These are phyloP conservation scores for Penicillium sp. DNA, from an alignment of 2,329 filamentous ascomycete genomes.

Conservation along the genomic window DNA sequence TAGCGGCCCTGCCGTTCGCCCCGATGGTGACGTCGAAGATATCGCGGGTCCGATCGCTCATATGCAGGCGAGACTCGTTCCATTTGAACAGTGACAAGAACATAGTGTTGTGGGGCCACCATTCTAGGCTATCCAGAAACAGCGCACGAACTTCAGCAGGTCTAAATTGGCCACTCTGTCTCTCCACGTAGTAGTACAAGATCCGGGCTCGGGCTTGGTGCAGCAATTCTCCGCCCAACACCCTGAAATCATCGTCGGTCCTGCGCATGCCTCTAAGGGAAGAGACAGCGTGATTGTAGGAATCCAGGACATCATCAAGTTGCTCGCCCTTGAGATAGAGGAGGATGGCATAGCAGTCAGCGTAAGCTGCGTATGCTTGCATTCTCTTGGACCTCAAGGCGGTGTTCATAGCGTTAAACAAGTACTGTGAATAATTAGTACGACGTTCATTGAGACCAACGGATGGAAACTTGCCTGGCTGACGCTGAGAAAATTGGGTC, in stretches of 20 bases:
- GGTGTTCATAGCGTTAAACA: slow-evolving; percentile 53
- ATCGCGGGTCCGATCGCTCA: slow-evolving; percentile 73
- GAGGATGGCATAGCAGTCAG: slow-evolving; percentile 63
- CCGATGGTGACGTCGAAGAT: slow-evolving; percentile 44
- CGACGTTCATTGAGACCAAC: neutral
- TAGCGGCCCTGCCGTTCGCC: neutral
- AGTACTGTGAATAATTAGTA: slow-evolving; percentile 54
- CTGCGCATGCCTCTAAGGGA: slow-evolving; percentile 41
- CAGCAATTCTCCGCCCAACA: slow-evolving; percentile 55
- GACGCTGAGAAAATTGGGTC: slow-evolving; percentile 37
- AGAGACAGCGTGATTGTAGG: slow-evolving; percentile 44
- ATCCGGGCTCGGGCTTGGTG: slow-evolving; percentile 68
- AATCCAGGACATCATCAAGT: slow-evolving; percentile 35
- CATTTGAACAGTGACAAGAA: slow-evolving; percentile 72
- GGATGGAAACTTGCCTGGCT: slow-evolving; percentile 35
- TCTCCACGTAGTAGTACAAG: slow-evolving; percentile 62
- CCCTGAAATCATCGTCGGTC: slow-evolving; percentile 32
- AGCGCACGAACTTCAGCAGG: slow-evolving; percentile 63
- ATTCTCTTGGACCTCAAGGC: slow-evolving; percentile 51
- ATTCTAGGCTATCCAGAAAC: slow-evolving; percentile 57
- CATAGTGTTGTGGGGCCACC: slow-evolving; percentile 73
- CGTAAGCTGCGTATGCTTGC: slow-evolving; percentile 52
- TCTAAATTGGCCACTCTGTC: slow-evolving; percentile 60
- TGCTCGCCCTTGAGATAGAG: slow-evolving; percentile 58
- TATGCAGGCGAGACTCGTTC: slow-evolving; percentile 67